phyloP scores from a whole-genome alignment of 176 grass and related monocot genomes.

The Raddia guianensis region DNA sequence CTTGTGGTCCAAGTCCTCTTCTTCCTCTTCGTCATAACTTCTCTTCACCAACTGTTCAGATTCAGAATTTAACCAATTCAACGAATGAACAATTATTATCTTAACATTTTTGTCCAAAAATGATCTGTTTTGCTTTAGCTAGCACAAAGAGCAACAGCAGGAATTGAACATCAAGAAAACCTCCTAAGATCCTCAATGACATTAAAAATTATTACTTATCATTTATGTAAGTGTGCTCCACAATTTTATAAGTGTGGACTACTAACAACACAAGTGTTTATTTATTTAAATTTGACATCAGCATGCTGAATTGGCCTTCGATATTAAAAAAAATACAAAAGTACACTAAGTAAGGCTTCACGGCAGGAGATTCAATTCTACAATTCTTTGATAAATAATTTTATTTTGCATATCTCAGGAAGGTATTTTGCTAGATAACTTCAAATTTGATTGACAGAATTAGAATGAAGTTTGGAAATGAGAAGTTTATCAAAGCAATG shows the following conservation, averaged over 20 bases:
- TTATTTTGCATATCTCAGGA: slow-evolving; percentile 22
- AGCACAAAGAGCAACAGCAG: slow-evolving; percentile 23
- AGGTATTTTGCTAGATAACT: neutral
- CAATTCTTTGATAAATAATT: slow-evolving; percentile 16
- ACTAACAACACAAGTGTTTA: neutral
- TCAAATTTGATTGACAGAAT: slow-evolving; percentile 28
- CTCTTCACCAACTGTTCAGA: slow-evolving; percentile 46
- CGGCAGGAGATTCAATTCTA: neutral
- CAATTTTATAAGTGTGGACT: neutral
- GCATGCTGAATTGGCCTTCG: neutral
- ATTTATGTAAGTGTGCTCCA: neutral
- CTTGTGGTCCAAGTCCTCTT: slow-evolving; percentile 66
- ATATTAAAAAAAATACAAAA: slow-evolving; percentile 19
- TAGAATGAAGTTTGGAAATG: slow-evolving; percentile 18
- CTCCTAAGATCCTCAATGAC: neutral
- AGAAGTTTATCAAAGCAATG: slow-evolving; percentile 11
- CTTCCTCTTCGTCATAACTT: slow-evolving; percentile 52
- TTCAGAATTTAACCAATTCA: slow-evolving; percentile 20
- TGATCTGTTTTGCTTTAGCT: slow-evolving; percentile 12
- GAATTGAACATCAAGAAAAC: neutral
- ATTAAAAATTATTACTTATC: slow-evolving; percentile 1
- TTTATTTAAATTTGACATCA: slow-evolving; percentile 20
- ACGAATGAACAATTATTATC: slow-evolving; percentile 28
- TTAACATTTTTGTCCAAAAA: slow-evolving; percentile 15
- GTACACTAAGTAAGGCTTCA: slow-evolving; percentile 7